Evolutionary conservation across 2,329 filamentous ascomycete species (phyloP).

Genomic region (Dothistroma pini): DNA sequence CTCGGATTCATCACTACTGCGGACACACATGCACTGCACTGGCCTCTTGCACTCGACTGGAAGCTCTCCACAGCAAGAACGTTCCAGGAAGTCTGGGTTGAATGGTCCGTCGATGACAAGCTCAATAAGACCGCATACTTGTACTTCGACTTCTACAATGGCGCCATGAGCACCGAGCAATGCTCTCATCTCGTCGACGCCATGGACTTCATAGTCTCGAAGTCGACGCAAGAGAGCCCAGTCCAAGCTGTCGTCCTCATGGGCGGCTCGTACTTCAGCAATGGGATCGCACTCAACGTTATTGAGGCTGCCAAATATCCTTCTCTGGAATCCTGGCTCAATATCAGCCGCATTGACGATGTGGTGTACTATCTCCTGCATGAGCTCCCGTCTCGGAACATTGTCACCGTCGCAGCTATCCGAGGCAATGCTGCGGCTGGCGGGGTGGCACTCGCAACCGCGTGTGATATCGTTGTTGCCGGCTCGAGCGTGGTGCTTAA

Average conservation of each 20-base stretch:
- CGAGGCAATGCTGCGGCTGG: constrained; percentile 44
- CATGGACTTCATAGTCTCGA: constrained; percentile 36
- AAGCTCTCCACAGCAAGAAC: constrained; percentile 30
- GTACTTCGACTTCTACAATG: constrained; percentile 46
- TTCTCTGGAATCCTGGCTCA: constrained; percentile 41
- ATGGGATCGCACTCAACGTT: constrained; percentile 45
- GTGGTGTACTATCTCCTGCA: constrained; percentile 40
- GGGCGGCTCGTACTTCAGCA: constrained; percentile 44
- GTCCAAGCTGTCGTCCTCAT: constrained; percentile 41
- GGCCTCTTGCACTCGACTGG: constrained; percentile 30
- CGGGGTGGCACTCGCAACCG: constrained; percentile 42
- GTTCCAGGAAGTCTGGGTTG: constrained; percentile 42
- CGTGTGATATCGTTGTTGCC: constrained; percentile 38
- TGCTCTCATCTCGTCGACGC: constrained; percentile 39
- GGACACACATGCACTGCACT: constrained; percentile 18
- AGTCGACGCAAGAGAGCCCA: constrained; percentile 28
- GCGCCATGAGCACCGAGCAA: constrained; percentile 42
- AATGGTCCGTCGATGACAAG: constrained; percentile 33
- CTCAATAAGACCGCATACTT: constrained; percentile 37
- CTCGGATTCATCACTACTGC: constrained; percentile 33
- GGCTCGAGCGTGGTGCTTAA: constrained; percentile 41
- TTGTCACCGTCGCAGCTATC: constrained; percentile 40
- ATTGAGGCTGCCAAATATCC: constrained; percentile 41
- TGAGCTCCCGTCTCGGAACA: constrained; percentile 36
- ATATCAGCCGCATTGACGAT: constrained; percentile 46